phyloP scores from a whole-genome alignment of 441 rosid species.

The Lepidium campestre region DNA sequence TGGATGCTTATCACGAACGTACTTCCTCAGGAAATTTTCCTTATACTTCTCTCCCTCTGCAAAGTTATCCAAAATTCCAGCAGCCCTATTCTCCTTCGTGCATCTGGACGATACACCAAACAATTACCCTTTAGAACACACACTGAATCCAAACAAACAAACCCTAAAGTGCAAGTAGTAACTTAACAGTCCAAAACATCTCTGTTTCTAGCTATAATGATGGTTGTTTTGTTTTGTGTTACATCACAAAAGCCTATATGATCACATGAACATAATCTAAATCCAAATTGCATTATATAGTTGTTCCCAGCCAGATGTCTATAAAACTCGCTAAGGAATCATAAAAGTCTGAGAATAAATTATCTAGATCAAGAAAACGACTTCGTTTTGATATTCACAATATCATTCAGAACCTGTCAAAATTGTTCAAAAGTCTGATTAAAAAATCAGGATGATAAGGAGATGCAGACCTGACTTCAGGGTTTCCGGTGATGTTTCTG shows the following conservation, averaged over 20 bases:
- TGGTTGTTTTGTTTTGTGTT: neutral
- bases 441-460: neutral
- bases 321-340: neutral
- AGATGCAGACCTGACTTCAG: conserved; percentile 81
- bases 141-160: neutral
- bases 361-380: neutral
- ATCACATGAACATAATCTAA: neutral
- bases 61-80: conserved; percentile 84
- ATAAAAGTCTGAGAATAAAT: neutral
- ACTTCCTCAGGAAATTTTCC: conserved; percentile 65
- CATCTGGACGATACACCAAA: conserved; percentile 38
- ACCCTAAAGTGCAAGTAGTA: neutral
- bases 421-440: neutral
- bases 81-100: conserved; percentile 75
- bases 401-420: neutral
- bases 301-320: neutral
- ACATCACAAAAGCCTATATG: neutral
- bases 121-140: neutral
- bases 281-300: neutral
- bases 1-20: conserved; percentile 61
- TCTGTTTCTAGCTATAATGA: neutral
- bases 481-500: conserved; percentile 83
- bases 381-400: neutral
- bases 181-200: neutral
- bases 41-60: conserved; percentile 78